Base-by-base conservation (phyloP, 2,329 filamentous ascomycete genomes). In the Ascochyta clinopodiicola region DNA sequence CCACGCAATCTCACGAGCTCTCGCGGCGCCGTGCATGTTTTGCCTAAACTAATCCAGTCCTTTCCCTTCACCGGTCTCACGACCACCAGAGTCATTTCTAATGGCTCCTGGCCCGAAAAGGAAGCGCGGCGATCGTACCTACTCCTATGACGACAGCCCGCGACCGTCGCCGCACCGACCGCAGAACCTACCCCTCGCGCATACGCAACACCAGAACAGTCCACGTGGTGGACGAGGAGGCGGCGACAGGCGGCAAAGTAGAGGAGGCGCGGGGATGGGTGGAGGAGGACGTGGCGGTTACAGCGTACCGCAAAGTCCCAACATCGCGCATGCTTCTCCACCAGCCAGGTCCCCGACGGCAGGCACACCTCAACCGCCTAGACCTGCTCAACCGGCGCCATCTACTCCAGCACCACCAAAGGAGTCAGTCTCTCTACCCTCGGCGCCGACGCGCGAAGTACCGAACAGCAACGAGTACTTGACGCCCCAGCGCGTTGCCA, bases 401-500 rank as follows among this genome's bases (percentile, higher is more conserved):
- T 56, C 69, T 9, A 36, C 59, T 6, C 54, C 62, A n/a, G 57
- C 57, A 25, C 57, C 58, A 9, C 60, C 61, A 6, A 57, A 64
- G 29, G 57, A 65, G 27, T 69, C 24, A 92, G 47, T 56, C 21
- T 44, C 57, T 32, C 12, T 44, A 29, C 51, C 56, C 19, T 44
- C 57, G 7, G 47, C 61, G 24, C 52, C 54, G 8, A 52, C 59
- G 4, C 54, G 52, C 32, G 59, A 66, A 6, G 63, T 68, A 1
- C 64, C 69, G 10, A 95, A 90, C 74, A 84, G 84, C 64, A 97
- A 95, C 75, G 84, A 88, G 53, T 87, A 89, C 66, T 75, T 97
- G 42, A 95, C 90, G 4, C 86, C 91, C 59, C 84, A 87, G 21
- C 82, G 84, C 50, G 74, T 95, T 45, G 78, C 81, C 29, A 77